Conservation (phyloP, 164 flowering plant species). For the Berberis vulgaris region DNA sequence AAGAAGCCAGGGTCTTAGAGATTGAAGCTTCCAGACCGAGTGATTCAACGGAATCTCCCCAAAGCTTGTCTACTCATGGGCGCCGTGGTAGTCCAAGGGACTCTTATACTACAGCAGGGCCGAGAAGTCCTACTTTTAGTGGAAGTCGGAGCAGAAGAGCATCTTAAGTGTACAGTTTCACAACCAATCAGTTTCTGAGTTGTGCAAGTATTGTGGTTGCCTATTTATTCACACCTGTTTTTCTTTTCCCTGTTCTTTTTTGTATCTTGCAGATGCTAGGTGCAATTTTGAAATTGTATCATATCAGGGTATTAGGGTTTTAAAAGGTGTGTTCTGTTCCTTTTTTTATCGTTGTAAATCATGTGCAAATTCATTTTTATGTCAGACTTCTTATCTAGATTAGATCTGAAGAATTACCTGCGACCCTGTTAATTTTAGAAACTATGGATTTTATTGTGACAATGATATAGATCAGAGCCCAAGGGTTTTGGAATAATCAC, state of each 20-base stretch:
- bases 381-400: too few relatives aligned
- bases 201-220: slow-evolving; percentile 1
- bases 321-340: background rate
- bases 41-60: slow-evolving; percentile 46
- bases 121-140: slow-evolving; percentile 25
- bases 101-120: slow-evolving; percentile 26
- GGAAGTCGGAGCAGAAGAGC: slow-evolving; percentile 40
- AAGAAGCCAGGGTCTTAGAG: slow-evolving; percentile 62
- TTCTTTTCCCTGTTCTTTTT: background rate
- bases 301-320: slow-evolving; percentile 8
- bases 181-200: background rate
- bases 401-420: too few relatives aligned
- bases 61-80: slow-evolving; percentile 30
- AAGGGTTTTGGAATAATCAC: too few relatives aligned
- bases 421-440: too few relatives aligned
- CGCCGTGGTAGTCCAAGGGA: slow-evolving; percentile 41
- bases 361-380: too few relatives aligned
- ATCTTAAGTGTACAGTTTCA: slow-evolving; percentile 14
- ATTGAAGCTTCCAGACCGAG: slow-evolving; percentile 36
- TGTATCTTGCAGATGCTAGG: slow-evolving; percentile 11
- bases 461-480: too few relatives aligned
- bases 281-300: slow-evolving; percentile 17
- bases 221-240: background rate
- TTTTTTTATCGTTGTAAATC: slow-evolving; percentile 6
- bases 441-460: too few relatives aligned